Evolutionary conservation across 108 stramenopile genomes (phyloP).

Genomic region (Cyclotella baltica): DNA sequence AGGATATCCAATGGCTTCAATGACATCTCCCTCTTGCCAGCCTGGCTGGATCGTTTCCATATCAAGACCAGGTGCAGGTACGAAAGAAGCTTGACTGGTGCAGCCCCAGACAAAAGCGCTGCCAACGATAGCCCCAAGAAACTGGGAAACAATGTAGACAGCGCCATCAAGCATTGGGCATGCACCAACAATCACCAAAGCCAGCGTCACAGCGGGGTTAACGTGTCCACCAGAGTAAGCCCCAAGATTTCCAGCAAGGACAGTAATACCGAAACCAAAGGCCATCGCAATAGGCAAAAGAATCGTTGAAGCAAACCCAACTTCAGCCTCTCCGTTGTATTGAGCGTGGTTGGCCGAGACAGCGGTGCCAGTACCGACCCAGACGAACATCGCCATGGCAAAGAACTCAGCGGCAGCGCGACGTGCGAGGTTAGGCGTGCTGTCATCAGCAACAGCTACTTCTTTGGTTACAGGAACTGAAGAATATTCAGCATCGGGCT

Average conservation of each 20-base stretch:
- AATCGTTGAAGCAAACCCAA: background rate
- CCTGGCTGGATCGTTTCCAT: slow-evolving; percentile 19
- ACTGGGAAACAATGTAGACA: slow-evolving; percentile 43
- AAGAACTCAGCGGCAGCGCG: slow-evolving; percentile 21
- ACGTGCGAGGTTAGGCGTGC: slow-evolving; percentile 2
- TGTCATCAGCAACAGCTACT: background rate
- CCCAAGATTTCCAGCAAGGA: slow-evolving; percentile 47
- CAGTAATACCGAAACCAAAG: slow-evolving; percentile 49
- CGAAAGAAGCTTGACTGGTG: slow-evolving; percentile 15
- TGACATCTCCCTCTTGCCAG: slow-evolving; percentile 17
- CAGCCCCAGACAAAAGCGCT: slow-evolving; percentile 42
- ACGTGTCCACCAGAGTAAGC: slow-evolving; percentile 58
- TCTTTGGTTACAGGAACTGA: slow-evolving; percentile 2
- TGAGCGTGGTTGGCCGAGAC: slow-evolving; percentile 4
- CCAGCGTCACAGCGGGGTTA: slow-evolving; percentile 59
- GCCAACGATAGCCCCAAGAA: slow-evolving; percentile 43
- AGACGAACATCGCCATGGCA: slow-evolving; percentile 22
- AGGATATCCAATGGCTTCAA: slow-evolving; percentile 42
- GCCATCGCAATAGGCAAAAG: slow-evolving; percentile 38
- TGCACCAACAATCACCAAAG: slow-evolving; percentile 39
- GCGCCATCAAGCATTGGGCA: slow-evolving; percentile 20
- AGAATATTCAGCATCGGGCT: background rate
- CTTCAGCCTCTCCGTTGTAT: slow-evolving; percentile 8
- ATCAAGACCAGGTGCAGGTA: slow-evolving; percentile 14
- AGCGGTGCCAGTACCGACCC: slow-evolving; percentile 18